phyloP scores from a whole-genome alignment of 2,329 filamentous ascomycete species.

The Neurospora sp. region DNA sequence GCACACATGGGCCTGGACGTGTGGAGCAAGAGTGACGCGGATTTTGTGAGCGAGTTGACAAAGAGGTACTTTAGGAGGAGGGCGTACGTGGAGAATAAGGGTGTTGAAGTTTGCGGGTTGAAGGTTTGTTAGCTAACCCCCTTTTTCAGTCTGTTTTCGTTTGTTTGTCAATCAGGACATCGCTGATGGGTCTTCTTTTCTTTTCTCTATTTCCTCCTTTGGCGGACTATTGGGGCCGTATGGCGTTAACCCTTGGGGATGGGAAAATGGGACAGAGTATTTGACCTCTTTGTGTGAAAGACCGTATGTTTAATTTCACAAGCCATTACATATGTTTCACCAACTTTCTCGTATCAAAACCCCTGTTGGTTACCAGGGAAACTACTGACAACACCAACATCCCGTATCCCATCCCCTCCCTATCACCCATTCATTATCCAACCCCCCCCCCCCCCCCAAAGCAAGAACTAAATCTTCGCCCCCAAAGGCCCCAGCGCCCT shows the following conservation, averaged over 20 bases:
- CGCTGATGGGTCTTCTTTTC: neutral
- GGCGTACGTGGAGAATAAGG: conserved; percentile 55
- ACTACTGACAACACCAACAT: neutral
- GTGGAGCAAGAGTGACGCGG: conserved; percentile 63
- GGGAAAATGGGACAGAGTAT: neutral
- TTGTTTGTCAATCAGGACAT: neutral
- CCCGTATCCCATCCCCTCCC: neutral
- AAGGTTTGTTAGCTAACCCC: conserved; percentile 45
- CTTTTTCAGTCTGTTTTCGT: neutral
- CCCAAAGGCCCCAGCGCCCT: conserved; percentile 37
- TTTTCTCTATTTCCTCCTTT: neutral
- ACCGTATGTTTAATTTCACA: neutral
- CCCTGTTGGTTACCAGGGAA: neutral
- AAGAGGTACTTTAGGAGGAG: conserved; percentile 56
- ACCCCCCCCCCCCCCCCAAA: neutral
- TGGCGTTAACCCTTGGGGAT: neutral
- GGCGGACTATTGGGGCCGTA: neutral
- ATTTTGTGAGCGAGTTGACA: conserved; percentile 55
- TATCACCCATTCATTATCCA: neutral
- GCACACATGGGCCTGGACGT: conserved; percentile 66
- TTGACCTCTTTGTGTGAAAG: neutral
- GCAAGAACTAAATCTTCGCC: conserved; percentile 40
- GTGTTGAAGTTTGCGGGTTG: conserved; percentile 66
- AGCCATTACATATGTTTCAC: neutral
- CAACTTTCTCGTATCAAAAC: neutral